Conservation (phyloP, 805 yeast genomes). For the Starmerella cellae region DNA sequence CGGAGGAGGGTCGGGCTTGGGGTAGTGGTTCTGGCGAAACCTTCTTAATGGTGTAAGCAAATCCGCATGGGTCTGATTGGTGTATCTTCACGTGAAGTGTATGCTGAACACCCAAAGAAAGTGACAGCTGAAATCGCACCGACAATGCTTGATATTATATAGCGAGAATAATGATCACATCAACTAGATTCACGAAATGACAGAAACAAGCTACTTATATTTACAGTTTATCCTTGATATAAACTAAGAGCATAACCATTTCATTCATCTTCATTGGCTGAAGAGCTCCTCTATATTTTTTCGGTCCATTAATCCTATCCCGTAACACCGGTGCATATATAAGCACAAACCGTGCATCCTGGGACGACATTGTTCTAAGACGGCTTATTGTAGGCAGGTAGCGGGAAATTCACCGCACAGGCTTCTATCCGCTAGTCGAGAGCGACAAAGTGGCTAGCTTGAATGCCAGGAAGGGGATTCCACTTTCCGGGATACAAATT, state of each 20-base stretch:
- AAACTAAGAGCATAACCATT: too few species aligned
- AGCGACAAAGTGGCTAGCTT: conserved; percentile 5
- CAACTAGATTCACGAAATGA: too few species aligned
- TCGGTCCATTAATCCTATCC: background rate
- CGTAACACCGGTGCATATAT: background rate
- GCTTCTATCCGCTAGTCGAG: conserved; percentile 23
- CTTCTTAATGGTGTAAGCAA: conserved; percentile 1
- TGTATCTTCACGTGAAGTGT: background rate
- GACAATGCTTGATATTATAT: too few species aligned
- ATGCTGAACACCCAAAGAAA: too few species aligned
- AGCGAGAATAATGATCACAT: too few species aligned
- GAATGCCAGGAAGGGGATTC: background rate
- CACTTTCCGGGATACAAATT: background rate
- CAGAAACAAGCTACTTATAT: too few species aligned
- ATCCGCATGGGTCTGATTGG: conserved; percentile 6
- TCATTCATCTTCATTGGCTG: too few species aligned
- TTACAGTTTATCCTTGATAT: too few species aligned
- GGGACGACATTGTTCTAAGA: conserved; percentile 16
- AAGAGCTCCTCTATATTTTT: too few species aligned
- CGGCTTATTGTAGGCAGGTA: conserved; percentile 22
- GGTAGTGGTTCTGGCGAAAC: too few species aligned
- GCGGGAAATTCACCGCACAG: conserved; percentile 10
- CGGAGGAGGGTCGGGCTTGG: background rate
- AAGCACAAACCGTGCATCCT: background rate
- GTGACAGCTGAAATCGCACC: too few species aligned